Conservation (phyloP, 441 rosid species). For the Gossypium armourianum region DNA sequence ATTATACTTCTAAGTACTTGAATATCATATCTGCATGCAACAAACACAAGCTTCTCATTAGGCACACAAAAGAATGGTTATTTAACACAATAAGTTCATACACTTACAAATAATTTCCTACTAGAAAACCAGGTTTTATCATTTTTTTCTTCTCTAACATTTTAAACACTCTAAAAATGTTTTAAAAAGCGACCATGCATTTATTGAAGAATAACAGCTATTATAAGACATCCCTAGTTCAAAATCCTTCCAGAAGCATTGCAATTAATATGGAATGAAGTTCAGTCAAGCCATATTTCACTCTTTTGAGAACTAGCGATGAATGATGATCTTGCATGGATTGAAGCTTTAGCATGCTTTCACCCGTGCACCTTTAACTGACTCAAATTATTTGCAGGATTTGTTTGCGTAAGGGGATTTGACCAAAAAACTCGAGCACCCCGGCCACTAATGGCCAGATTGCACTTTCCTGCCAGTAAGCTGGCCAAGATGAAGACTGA, state of each 20-base stretch:
- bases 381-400: conserved; percentile 44
- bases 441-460: conserved; percentile 61
- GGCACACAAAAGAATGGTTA: not conserved
- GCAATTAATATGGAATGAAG: not conserved
- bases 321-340: not conserved
- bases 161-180: not conserved
- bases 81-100: not conserved
- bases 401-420: conserved; percentile 89
- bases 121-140: not conserved
- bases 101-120: not conserved
- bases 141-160: not conserved
- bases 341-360: not conserved
- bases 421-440: conserved; percentile 66
- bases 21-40: conserved; percentile 11
- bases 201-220: not conserved
- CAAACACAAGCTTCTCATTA: not conserved
- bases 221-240: conserved; percentile 1
- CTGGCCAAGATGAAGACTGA: conserved; percentile 32
- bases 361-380: conserved; percentile 8
- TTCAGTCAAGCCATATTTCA: not conserved
- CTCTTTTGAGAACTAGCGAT: not conserved
- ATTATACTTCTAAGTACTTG: conserved; percentile 10
- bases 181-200: not conserved
- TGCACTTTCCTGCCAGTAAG: conserved; percentile 71
- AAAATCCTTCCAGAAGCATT: not conserved